Percentiles rank a stretch among this genome's conserved stretches.
Conservation (phyloP, 2,329 filamentous ascomycete genomes). For the Beauveria sp. region DNA sequence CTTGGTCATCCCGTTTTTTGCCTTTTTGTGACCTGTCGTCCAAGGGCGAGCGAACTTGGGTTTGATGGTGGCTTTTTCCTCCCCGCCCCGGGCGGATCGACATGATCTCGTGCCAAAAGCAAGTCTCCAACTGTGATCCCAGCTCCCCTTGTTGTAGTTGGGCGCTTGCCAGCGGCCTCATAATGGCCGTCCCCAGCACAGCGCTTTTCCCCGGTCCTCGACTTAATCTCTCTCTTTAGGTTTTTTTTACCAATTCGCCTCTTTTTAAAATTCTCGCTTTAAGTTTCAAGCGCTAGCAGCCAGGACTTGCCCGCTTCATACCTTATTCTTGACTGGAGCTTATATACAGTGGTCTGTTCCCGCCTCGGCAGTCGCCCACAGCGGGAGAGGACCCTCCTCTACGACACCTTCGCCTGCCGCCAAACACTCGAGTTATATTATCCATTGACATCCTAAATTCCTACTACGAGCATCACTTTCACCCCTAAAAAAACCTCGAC, state of each 20-base stretch:
- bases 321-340: background rate
- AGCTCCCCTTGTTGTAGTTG: background rate
- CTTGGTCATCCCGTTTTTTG: background rate
- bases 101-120: conserved; percentile 13
- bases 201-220: background rate
- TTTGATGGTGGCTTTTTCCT: background rate
- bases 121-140: background rate
- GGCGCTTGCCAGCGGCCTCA: background rate
- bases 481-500: background rate
- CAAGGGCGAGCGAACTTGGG: background rate
- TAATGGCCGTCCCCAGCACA: background rate
- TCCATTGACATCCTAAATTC: background rate
- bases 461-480: background rate
- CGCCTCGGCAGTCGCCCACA: background rate
- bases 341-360: background rate
- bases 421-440: background rate
- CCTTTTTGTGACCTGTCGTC: background rate
- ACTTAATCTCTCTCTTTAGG: background rate
- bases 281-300: background rate
- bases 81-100: background rate
- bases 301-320: background rate
- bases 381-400: background rate
- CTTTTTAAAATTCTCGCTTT: background rate
- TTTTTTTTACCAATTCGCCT: background rate
- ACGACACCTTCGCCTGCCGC: background rate